These are phyloP conservation scores for Wickerhamomyces mucosus DNA, from an alignment of 805 yeast genomes.

Conservation along the genomic window DNA sequence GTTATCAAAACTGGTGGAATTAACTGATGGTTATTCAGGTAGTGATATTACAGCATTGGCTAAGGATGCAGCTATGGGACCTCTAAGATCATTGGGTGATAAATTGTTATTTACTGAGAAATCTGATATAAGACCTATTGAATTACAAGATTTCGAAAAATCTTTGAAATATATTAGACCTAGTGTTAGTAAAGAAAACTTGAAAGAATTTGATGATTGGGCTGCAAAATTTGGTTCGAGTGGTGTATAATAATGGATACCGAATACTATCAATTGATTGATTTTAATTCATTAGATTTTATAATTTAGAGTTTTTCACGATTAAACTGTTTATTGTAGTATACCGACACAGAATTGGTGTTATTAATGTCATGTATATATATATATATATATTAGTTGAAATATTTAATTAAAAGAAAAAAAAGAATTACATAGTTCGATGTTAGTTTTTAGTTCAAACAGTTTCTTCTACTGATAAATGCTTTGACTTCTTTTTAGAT, in stretches of 20 bases:
- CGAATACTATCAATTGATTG: too few species aligned
- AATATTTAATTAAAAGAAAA: background rate
- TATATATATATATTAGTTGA: too few species aligned
- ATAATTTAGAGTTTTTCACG: too few species aligned
- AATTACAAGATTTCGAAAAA: constrained; percentile 61
- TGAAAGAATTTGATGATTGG: constrained; percentile 80
- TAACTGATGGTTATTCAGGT: constrained; percentile 86
- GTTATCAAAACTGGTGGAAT: constrained; percentile 43
- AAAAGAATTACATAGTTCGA: too few species aligned
- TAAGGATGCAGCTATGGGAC: constrained; percentile 98
- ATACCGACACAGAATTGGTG: too few species aligned
- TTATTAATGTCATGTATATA: too few species aligned
- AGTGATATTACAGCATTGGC: constrained; percentile 92
- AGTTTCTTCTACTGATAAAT: too few species aligned
- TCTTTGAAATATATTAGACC: constrained; percentile 79
- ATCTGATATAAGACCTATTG: constrained; percentile 71
- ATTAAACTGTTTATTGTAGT: too few species aligned
- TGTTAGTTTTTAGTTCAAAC: too few species aligned
- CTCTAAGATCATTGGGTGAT: constrained; percentile 84
- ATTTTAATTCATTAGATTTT: too few species aligned
- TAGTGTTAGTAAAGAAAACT: constrained; percentile 78
- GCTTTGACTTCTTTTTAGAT: constrained; percentile 6
- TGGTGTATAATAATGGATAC: constrained; percentile 78
- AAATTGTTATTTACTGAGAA: constrained; percentile 59
- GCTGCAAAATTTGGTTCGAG: constrained; percentile 80